These are phyloP conservation scores for sorghum (Sorghum bicolor) DNA, from an alignment of 176 grass and related monocot species.

Conservation along the genomic window DNA sequence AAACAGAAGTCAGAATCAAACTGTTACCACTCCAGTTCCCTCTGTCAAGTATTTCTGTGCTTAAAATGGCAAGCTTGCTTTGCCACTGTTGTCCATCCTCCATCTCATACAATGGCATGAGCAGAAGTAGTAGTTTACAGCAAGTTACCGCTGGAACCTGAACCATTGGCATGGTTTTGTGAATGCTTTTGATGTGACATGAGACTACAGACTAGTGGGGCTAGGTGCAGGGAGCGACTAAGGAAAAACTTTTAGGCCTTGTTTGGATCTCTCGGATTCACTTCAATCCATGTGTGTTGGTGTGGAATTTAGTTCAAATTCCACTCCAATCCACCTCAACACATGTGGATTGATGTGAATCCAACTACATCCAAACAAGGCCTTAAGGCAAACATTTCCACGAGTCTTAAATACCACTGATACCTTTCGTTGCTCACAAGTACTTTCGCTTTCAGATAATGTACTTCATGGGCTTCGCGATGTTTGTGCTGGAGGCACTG, in stretches of 20 bases:
- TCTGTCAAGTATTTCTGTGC: neutral
- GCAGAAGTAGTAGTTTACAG: neutral
- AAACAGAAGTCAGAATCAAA: neutral
- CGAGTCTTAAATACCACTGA: neutral
- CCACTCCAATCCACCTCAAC: too few species aligned
- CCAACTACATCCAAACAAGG: too few species aligned
- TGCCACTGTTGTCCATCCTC: neutral
- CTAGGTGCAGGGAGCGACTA: neutral
- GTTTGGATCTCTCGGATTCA: too few species aligned
- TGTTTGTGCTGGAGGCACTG: constrained; percentile 53
- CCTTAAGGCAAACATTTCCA: neutral
- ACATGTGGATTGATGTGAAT: too few species aligned
- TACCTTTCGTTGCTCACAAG: neutral
- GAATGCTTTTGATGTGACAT: neutral
- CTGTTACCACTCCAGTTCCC: neutral
- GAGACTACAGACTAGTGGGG: neutral
- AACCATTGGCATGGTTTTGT: neutral
- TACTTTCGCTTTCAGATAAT: constrained; percentile 49
- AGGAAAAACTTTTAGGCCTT: too few species aligned
- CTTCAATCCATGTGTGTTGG: too few species aligned
- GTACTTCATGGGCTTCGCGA: constrained; percentile 55
- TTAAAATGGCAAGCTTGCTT: neutral
- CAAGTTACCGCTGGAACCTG: neutral
- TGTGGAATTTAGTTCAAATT: too few species aligned
- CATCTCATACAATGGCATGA: neutral